These are phyloP conservation scores for Pilasporangium apinafurcum DNA, from an alignment of 352 stramenopile species.

Conservation along the genomic window DNA sequence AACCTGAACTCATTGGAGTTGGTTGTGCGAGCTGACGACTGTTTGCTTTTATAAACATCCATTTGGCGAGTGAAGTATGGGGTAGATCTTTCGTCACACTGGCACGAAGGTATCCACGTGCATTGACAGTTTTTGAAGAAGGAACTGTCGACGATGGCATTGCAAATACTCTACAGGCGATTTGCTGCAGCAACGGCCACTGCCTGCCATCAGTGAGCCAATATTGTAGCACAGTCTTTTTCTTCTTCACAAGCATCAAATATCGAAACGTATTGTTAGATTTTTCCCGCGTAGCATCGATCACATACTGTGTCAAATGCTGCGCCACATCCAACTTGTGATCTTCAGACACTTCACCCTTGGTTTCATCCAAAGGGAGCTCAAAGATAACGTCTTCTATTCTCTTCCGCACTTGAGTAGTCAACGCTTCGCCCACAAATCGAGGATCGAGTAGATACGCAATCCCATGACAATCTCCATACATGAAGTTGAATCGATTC, in stretches of 20 bases:
- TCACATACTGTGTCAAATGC: conserved; percentile 25
- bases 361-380: conserved; percentile 4
- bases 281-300: conserved; percentile 16
- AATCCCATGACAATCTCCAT: conserved; percentile 1
- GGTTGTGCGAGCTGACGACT: too few relatives aligned
- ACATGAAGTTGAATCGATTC: conserved; percentile 11
- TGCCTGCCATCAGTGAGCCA: conserved; percentile 21
- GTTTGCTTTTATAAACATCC: too few relatives aligned
- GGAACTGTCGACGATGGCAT: conserved; percentile 15
- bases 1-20: too few relatives aligned
- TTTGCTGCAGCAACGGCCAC: conserved; percentile 20
- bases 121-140: too few relatives aligned
- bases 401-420: conserved; percentile 17
- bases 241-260: conserved; percentile 14
- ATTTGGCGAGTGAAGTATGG: too few relatives aligned
- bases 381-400: conserved; percentile 25
- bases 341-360: conserved; percentile 1
- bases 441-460: conserved; percentile 8
- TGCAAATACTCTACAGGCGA: conserved; percentile 16
- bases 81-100: too few relatives aligned
- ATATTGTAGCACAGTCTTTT: conserved; percentile 25
- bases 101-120: too few relatives aligned
- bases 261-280: conserved; percentile 13
- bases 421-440: conserved; percentile 8
- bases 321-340: conserved; percentile 13